A percentile compares a stretch with the other conserved stretches of the same genome.
Evolutionary conservation across 192 early-diverging fungal genomes (phyloP).

Genomic region (Coemansia sp.): DNA sequence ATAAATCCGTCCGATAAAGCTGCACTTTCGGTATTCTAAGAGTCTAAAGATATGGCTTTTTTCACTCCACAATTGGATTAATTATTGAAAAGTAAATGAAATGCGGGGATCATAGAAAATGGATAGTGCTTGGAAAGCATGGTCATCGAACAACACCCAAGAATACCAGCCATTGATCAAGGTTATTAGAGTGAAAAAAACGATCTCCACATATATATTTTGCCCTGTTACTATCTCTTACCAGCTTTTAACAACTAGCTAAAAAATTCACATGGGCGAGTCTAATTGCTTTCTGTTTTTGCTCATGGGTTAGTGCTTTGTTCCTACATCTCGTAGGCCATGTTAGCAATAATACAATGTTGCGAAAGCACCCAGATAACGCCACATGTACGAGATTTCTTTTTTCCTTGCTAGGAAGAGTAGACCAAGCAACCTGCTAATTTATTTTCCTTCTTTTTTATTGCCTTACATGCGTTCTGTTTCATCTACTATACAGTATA

Average conservation of each 20-base stretch:
- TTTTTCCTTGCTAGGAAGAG: background rate
- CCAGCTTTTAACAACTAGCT: background rate
- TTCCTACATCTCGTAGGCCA: background rate
- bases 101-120: background rate
- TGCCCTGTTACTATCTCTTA: background rate
- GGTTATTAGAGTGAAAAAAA: background rate
- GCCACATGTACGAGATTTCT: background rate
- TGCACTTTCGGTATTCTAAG: too few relatives aligned
- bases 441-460: background rate
- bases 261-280: background rate
- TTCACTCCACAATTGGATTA: background rate
- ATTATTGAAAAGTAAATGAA: slow-evolving; percentile 1
- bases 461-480: background rate
- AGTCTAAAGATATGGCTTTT: too few relatives aligned
- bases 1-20: too few relatives aligned
- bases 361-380: background rate
- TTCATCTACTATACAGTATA: background rate
- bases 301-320: too few relatives aligned
- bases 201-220: background rate
- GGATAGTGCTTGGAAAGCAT: background rate
- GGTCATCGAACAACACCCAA: background rate
- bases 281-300: background rate
- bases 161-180: background rate
- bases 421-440: background rate
- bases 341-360: background rate